Conservation (phyloP, 1,284 basidiomycete species). For the Microbotryomycetes sp. region DNA sequence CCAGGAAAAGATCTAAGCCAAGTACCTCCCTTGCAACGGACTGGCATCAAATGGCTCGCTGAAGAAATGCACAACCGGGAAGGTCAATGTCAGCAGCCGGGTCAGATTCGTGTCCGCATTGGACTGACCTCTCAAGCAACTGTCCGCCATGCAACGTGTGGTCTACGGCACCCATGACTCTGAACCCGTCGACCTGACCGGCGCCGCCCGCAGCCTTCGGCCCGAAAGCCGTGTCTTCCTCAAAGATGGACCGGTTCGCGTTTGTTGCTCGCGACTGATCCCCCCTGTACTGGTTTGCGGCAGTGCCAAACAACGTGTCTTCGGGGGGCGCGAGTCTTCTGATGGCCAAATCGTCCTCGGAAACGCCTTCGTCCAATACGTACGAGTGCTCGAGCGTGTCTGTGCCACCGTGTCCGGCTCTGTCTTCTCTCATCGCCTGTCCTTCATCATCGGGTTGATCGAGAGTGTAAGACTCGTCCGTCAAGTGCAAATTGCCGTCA, state of each 20-base stretch:
- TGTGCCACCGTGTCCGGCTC: neutral
- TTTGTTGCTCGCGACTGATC: neutral
- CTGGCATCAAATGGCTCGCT: slow-evolving; percentile 28
- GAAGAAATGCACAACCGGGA: no score
- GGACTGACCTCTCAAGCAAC: slow-evolving; percentile 20
- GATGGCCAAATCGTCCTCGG: neutral
- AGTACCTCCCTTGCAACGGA: slow-evolving; percentile 16
- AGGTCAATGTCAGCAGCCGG: neutral
- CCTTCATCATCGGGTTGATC: neutral
- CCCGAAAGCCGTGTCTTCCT: slow-evolving; percentile 2
- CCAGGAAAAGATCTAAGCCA: no score
- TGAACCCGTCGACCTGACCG: slow-evolving; percentile 18
- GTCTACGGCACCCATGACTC: slow-evolving; percentile 26
- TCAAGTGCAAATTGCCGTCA: neutral
- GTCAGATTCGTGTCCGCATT: no score
- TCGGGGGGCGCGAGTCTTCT: slow-evolving; percentile 21
- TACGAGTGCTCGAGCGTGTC: slow-evolving; percentile 4
- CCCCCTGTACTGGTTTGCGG: neutral
- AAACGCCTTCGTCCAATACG: slow-evolving; percentile 4
- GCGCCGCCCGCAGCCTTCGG: neutral
- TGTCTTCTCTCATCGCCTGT: neutral
- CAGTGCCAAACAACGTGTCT: slow-evolving; percentile 30
- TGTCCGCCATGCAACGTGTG: slow-evolving; percentile 34
- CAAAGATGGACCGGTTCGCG: neutral
- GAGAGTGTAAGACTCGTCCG: neutral